These are phyloP conservation scores for Clonostachys rhizophaga DNA, from an alignment of 2,329 filamentous ascomycete genomes.

Conservation along the genomic window DNA sequence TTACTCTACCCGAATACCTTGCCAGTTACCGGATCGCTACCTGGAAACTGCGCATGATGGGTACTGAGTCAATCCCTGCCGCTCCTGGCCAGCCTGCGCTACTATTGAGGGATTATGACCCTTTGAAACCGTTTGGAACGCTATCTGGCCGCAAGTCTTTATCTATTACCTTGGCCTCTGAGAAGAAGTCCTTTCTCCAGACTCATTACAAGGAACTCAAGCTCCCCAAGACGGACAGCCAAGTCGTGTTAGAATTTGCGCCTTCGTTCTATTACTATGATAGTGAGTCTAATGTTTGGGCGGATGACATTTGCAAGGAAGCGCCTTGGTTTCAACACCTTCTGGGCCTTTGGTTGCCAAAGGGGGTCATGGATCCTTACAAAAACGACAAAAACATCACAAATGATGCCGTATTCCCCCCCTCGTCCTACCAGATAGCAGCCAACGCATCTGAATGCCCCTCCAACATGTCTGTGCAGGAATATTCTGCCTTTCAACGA, in stretches of 20 bases:
- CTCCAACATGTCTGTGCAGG: constrained; percentile 36
- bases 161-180: constrained; percentile 12
- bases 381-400: not conserved
- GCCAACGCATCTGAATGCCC: constrained; percentile 46
- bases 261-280: constrained; percentile 11
- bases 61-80: not conserved
- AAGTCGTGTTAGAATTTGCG: constrained; percentile 9
- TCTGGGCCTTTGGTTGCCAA: constrained; percentile 16
- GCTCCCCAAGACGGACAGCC: constrained; percentile 4
- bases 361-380: constrained; percentile 8
- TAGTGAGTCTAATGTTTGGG: constrained; percentile 5
- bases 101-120: not conserved
- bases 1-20: no score
- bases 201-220: constrained; percentile 14
- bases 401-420: constrained; percentile 18
- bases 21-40: no score
- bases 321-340: constrained; percentile 4
- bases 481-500: constrained; percentile 46
- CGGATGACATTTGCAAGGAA: constrained; percentile 5
- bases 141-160: not conserved
- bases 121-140: not conserved
- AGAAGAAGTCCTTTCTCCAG: constrained; percentile 13
- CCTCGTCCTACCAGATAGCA: constrained; percentile 49
- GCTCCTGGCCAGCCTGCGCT: constrained; percentile 1
- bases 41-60: not conserved